Base-by-base conservation (phyloP, 2,329 filamentous ascomycete genomes). In the Trichoderma semiorbis region DNA sequence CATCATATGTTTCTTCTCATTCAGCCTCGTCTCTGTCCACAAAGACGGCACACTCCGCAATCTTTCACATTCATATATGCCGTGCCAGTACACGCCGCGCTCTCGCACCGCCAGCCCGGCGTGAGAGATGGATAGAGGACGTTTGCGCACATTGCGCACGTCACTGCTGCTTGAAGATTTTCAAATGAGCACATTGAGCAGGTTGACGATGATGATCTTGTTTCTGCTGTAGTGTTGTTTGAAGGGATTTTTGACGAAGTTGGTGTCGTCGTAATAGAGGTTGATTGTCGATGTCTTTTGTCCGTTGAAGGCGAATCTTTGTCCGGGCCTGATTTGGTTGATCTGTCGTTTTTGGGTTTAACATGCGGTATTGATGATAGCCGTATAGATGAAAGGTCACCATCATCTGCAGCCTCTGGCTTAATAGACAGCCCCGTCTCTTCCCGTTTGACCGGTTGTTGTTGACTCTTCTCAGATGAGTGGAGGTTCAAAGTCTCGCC, bases 11-110 rank as follows among this genome's bases (percentile, higher is more conserved):
- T 12, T 8, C 18, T 7, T 7, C 28, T 3, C 57, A 34, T 28
- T 50, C 28, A 70, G 16, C 11, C 18, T 18, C 68, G 32, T 74
- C 79, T 83, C 75, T 80, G 81, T 21, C 90, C 90, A 78, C 92
- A 95, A 6, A 93, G 80, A 4, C 92, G 92, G 78, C 93, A 95
- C 0, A 90, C 79, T 7, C 90, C 91, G 74, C 85, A 89, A 79
- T 95, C 92, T 1, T 86, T 88, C 12, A 91, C 85, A 77, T 95
- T 95, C 67, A 90, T 77, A 78, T 93, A 95, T 24, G 76, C 73
- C 60, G 85, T 87, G 14, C 81, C 84, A 72, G 80, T 81, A 78
- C 93, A 95, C 3, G 81, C 74, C 4, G 79, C 77, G 74, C 85
- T 88, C 57, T 78, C 79, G 78, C 93, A 95, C 62, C 81, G 81